phyloP scores from a whole-genome alignment of 306 rosid species.

The Cyclanthera cordifolia region DNA sequence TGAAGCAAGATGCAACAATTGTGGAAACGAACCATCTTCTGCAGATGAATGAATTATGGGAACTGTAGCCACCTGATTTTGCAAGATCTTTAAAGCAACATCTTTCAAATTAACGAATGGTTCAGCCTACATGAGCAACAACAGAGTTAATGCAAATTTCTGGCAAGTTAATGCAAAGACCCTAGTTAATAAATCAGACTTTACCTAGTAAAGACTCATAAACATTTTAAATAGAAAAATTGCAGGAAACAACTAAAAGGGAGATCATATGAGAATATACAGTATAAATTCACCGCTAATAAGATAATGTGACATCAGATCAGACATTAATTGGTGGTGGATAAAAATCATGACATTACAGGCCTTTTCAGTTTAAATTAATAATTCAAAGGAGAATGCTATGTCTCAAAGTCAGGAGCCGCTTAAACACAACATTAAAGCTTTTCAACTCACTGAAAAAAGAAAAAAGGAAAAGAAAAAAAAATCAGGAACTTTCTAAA shows the following conservation, averaged over 20 bases:
- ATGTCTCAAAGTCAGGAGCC: background rate
- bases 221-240: background rate
- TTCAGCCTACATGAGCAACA: slow-evolving; percentile 47
- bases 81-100: slow-evolving; percentile 66
- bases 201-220: background rate
- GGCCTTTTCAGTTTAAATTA: background rate
- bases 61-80: slow-evolving; percentile 78
- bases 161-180: background rate
- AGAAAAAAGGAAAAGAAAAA: too few species aligned
- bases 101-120: slow-evolving; percentile 84
- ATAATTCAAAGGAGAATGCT: background rate
- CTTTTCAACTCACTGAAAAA: background rate
- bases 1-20: slow-evolving; percentile 85
- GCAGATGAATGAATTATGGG: slow-evolving; percentile 70
- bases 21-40: slow-evolving; percentile 84
- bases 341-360: background rate
- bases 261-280: background rate
- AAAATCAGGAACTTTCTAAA: background rate
- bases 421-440: background rate
- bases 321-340: background rate
- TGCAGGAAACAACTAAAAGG: background rate
- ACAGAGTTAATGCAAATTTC: background rate
- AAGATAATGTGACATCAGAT: background rate
- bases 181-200: background rate
- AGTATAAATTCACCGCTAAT: background rate